These are phyloP conservation scores for Phymatotrichopsis omnivora DNA, from an alignment of 2,329 filamentous ascomycete genomes.

Conservation along the genomic window DNA sequence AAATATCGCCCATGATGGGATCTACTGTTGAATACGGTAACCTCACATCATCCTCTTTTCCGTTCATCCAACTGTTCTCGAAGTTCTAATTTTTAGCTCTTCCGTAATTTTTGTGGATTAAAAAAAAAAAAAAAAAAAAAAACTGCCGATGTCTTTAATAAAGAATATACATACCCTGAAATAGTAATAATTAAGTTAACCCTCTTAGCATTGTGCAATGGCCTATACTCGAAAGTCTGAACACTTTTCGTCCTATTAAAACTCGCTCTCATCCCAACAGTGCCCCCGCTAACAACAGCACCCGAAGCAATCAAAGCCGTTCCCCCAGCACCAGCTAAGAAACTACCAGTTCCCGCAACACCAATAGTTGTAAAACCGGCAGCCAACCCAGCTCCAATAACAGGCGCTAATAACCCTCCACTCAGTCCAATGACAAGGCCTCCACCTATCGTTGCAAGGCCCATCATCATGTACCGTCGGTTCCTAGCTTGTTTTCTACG, in stretches of 20 bases:
- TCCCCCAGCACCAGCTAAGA: slow-evolving; percentile 82
- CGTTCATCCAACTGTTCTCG: slow-evolving; percentile 70
- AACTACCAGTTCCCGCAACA: slow-evolving; percentile 75
- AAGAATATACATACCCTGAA: slow-evolving; percentile 46
- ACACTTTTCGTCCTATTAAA: slow-evolving; percentile 80
- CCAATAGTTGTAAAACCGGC: slow-evolving; percentile 94
- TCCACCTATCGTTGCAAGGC: slow-evolving; percentile 87
- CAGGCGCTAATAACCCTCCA: slow-evolving; percentile 78
- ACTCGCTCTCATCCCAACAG: slow-evolving; percentile 79
- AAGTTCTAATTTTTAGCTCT: not conserved
- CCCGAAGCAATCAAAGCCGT: slow-evolving; percentile 89
- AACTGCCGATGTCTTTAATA: not conserved
- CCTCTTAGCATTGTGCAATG: slow-evolving; percentile 93
- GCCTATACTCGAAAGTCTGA: slow-evolving; percentile 92
- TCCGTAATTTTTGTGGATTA: not conserved
- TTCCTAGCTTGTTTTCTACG: slow-evolving; percentile 73
- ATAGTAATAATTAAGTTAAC: slow-evolving; percentile 93
- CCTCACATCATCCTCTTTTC: slow-evolving; percentile 92
- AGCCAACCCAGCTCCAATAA: slow-evolving; percentile 87
- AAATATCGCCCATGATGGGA: slow-evolving; percentile 95
- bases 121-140: not conserved
- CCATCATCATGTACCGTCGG: slow-evolving; percentile 86
- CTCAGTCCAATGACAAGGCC: slow-evolving; percentile 91
- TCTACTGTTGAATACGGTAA: slow-evolving; percentile 93
- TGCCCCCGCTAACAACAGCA: slow-evolving; percentile 73